Base-by-base conservation (phyloP, 2,329 filamentous ascomycete species). In the Juglanconis juglandina region DNA sequence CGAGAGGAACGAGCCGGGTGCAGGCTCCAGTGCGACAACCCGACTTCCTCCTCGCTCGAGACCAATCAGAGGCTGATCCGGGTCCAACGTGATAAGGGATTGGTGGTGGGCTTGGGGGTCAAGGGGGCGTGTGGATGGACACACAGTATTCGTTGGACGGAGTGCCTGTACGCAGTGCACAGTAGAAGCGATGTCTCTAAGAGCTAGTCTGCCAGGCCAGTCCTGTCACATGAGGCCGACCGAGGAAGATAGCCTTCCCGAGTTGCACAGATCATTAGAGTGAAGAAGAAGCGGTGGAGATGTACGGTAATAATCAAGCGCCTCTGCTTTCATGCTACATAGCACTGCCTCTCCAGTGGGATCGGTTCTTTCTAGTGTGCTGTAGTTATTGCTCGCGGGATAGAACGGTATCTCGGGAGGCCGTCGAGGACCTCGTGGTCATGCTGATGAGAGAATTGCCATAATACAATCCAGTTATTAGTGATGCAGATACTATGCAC, bases 61-160 rank as follows among this genome's bases (percentile, higher is more conserved):
- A 37, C 61, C 61, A 63, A 63, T 63, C 59, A 62, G 47, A 48
- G 35, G n/a, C 9, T 44, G 24, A 24, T 35, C 3, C 32, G 14
- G 47, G 52, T 44, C 48, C 61, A 63, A 63, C 61, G 61, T 61
- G 61, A 59, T 62, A 50, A 63, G 61, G 46, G 24, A 56, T 35
- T 61, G 34, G 59, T 53, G 51, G 47, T 13, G 8, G 4, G 53
- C n/a, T 35, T 35, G 51, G n/a, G 56, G 17, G 42, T 11, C n/a
- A 14, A 47, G 30, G 42, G 37, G 32, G 37, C 39, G 44, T 5
- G 53, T 33, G 13, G 42, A 33, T 44, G 53, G 51, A 44, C 6
- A 37, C 44, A 51, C 37, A 44, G 34, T 30, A 47, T 49, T 32
- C 41, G 46, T 2, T 24, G 10, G 44, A 61, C 46, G 39, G 8